These are phyloP conservation scores for Suillus placidus DNA, from an alignment of 768 basidiomycete species.

Conservation along the genomic window DNA sequence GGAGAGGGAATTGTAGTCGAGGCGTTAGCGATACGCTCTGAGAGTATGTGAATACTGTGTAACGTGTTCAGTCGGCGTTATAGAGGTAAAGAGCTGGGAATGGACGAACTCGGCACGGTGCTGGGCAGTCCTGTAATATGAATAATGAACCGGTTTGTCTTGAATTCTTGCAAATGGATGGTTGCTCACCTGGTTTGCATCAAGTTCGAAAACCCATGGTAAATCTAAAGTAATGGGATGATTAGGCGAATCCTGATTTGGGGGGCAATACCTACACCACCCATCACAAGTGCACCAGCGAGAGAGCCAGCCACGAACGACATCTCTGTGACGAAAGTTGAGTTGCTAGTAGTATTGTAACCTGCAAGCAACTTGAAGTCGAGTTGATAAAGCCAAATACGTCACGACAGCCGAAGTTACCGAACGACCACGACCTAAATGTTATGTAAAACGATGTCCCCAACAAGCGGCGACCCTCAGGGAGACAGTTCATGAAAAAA, in stretches of 20 bases:
- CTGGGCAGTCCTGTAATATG: constrained; percentile 50
- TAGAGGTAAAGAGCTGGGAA: background rate
- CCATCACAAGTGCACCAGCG: constrained; percentile 69
- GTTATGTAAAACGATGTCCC: background rate
- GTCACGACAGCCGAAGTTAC: background rate
- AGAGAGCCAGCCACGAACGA: constrained; percentile 65
- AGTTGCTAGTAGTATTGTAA: background rate
- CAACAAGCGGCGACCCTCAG: background rate
- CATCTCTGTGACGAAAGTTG: constrained; percentile 37
- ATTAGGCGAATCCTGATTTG: background rate
- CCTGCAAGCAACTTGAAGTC: background rate
- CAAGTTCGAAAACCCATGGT: constrained; percentile 71
- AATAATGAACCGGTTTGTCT: constrained; percentile 1
- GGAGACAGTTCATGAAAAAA: background rate
- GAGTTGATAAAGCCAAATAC: background rate
- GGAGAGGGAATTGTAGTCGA: constrained; percentile 52
- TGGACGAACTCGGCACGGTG: constrained; percentile 56
- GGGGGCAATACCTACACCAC: constrained; percentile 48
- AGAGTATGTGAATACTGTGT: constrained; percentile 52
- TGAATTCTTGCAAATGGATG: background rate
- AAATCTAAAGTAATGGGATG: constrained; percentile 44
- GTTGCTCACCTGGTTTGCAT: constrained; percentile 55
- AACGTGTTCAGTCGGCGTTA: background rate
- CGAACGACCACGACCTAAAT: background rate
- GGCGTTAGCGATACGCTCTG: constrained; percentile 52